Evolutionary conservation across 1,139 yeast genomes (phyloP), one percentile per base, ranked within the genome.

Genomic region (Yamadazyma oceani): DNA sequence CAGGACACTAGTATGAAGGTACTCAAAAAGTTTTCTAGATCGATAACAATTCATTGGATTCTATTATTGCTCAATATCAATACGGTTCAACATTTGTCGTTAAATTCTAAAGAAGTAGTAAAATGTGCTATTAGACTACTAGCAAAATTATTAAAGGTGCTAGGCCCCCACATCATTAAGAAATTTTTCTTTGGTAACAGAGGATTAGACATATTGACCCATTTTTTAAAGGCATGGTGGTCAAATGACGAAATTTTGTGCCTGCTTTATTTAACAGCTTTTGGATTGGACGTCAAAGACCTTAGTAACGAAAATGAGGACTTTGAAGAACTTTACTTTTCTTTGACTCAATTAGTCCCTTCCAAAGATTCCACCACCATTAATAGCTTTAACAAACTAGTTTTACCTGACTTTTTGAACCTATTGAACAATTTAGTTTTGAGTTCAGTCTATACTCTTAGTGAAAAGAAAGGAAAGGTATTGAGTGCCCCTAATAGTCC

Each of bases 21-120:
- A 7, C 50, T 71, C 36, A 66, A 72, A 49, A 75, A 73, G 45
- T 64, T 83, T 31, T 70, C 81, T 10, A 67, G 79, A 34, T 68
- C 84, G 0, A 69, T 84, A 5, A 76, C 86, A 1, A 69, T 80
- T 3, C 84, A 82, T 53, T 81, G 89, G 84, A 62, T 82, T 2
- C 56, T 85, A n/a, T 58, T 83, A 23, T 56, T 83, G 2, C 51
- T 85, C 26, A 71, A 73, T 31, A 57, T 49, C 32, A 64, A 66
- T 13, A 29, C 43, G 2, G 26, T 39, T 7, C 17, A 25, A 10
- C 14, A 40, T 35, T 25, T 34, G 19, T n/a, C 32, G 5, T 22
- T 39, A 23, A 41, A 44, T 28, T 45, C 62, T 2, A 62, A 66
- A 5, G 58, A 61, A 10, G 73, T 77, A 5, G 73, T 77, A 1